Percentiles rank a stretch among this genome's conserved stretches.
These are phyloP conservation scores for Gynostemma pentaphyllum DNA, from an alignment of 306 rosid genomes.

Conservation along the genomic window DNA sequence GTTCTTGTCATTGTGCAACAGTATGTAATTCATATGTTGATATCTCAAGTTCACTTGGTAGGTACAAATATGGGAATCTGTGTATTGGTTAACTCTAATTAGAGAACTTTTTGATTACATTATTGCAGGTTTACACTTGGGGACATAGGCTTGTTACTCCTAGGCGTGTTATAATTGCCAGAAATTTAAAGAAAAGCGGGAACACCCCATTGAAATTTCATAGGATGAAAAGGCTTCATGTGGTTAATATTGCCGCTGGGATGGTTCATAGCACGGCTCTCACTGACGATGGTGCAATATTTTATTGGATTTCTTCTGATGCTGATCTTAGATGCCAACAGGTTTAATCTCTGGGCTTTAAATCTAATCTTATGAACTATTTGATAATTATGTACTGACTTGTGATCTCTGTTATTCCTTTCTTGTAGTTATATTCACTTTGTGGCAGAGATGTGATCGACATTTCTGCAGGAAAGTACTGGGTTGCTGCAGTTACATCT, in stretches of 20 bases:
- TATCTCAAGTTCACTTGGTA: neutral
- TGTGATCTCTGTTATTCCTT: neutral
- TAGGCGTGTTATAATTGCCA: slow-evolving; percentile 64
- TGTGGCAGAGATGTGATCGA: slow-evolving; percentile 59
- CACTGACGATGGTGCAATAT: slow-evolving; percentile 81
- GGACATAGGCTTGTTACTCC: slow-evolving; percentile 94
- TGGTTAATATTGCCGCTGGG: slow-evolving; percentile 73
- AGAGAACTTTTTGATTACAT: neutral
- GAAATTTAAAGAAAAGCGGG: slow-evolving; percentile 85
- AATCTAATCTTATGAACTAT: neutral
- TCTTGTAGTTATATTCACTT: slow-evolving; percentile 48
- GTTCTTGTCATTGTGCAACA: slow-evolving; percentile 1
- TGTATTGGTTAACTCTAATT: slow-evolving; percentile 8
- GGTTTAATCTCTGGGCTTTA: slow-evolving; percentile 32
- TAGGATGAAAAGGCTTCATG: slow-evolving; percentile 61
- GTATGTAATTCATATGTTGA: neutral
- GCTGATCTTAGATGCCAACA: slow-evolving; percentile 83
- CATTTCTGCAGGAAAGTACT: slow-evolving; percentile 87
- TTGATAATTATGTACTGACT: slow-evolving; percentile 5
- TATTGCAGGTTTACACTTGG: slow-evolving; percentile 87
- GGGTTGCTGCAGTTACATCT: slow-evolving; percentile 76
- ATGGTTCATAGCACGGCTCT: slow-evolving; percentile 74
- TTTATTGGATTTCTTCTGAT: slow-evolving; percentile 88
- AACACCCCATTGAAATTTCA: slow-evolving; percentile 71
- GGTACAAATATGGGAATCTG: neutral